Conservation (phyloP, 345 rosid genomes). For the Eucalyptus curtisii region DNA sequence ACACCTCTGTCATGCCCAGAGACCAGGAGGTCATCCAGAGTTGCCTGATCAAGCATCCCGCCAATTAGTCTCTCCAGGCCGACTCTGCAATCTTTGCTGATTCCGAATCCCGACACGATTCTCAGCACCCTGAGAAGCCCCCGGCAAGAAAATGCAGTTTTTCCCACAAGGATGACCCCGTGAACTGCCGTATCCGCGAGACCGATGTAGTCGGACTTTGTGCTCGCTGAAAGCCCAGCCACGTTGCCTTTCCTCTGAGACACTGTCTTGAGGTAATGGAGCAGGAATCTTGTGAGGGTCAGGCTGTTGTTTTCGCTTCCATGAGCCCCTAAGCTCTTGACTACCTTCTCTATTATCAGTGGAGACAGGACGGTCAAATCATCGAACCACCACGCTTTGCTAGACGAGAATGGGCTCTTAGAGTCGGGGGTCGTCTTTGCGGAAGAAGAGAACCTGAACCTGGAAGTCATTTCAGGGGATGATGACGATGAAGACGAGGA, state of each 20-base stretch:
- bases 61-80: conserved; percentile 62
- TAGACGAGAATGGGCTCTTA: conserved; percentile 10
- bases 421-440: conserved; percentile 12
- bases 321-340: conserved; percentile 34
- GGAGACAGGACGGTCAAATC: conserved; percentile 44
- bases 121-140: conserved; percentile 48
- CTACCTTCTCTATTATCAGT: conserved; percentile 25
- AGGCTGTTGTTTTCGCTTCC: conserved; percentile 36
- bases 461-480: conserved; percentile 32
- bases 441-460: conserved; percentile 33
- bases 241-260: conserved; percentile 1
- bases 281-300: conserved; percentile 57
- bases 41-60: conserved; percentile 56
- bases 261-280: conserved; percentile 47
- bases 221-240: neutral
- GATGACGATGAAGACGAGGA: conserved; percentile 37
- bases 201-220: conserved; percentile 16
- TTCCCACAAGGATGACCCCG: conserved; percentile 30
- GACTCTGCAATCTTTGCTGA: conserved; percentile 37
- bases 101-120: conserved; percentile 31
- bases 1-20: conserved; percentile 27
- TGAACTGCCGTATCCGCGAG: conserved; percentile 52
- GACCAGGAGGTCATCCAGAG: conserved; percentile 59
- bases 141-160: conserved; percentile 48
- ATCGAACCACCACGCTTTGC: conserved; percentile 74